Base-by-base conservation (phyloP, 306 rosid species). In the Boehmeria nivea region DNA sequence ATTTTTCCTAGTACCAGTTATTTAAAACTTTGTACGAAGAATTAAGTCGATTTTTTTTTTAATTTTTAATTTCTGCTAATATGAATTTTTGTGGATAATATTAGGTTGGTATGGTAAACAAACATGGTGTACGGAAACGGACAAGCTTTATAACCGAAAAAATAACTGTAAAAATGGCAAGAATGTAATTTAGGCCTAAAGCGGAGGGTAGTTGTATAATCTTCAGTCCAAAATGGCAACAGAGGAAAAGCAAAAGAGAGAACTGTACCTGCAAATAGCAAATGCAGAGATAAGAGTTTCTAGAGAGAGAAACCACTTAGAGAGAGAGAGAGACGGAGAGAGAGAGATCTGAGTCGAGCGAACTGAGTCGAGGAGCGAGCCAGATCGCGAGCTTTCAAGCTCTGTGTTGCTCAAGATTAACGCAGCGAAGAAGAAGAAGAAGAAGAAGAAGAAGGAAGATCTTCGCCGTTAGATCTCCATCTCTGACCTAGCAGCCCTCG, bases 391-490 rank as follows among this genome's bases (percentile, higher is more conserved):
- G 60, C 64, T 72, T 57, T 64, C 42, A 69, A 60, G 53, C 60
- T 63, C 71, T 57, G 45, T n/a, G 36, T 67, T 69, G 61, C 68
- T 81, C 76, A 78, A 66, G 64, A 75, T 72, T 61, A 64, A 70
- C 43, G 21, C 54, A 60, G 12, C 3, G 28, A 17, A 59, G 36
- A 17, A 44, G 63, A n/a, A 60, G 21, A 20, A 43, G 47, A n/a
- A n/a, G 28, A 17, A 59, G 36, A 17, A 44, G 63, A n/a, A 60
- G 21, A 20, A 43, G 49, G 69, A 43, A 68, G 76, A 72, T 71
- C 78, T 74, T 52, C 69, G 65, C 89, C 88, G 49, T 75, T 82
- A 27, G 93, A 91, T 82, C 81, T 27, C 64, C 71, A 13, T 66
- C 56, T 69, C 74, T 24, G 53, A 23, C 65, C 61, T 11, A 3